These are phyloP conservation scores for Coniferiporia sulphurascens DNA, from an alignment of 1,284 basidiomycete genomes.

Conservation along the genomic window DNA sequence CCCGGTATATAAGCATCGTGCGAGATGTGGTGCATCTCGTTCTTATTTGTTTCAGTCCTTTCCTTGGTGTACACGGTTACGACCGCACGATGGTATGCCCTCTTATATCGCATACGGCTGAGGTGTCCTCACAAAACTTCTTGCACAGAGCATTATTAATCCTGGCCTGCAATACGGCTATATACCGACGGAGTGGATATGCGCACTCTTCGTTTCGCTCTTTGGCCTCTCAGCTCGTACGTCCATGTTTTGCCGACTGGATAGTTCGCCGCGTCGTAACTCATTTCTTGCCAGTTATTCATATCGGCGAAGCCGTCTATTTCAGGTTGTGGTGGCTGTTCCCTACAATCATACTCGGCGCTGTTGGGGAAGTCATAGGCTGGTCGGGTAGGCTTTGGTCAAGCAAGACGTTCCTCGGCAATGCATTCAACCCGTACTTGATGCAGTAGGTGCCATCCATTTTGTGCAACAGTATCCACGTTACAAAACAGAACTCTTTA, in stretches of 20 bases:
- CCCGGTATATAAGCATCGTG: no score
- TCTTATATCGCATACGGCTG: no score
- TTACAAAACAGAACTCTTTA: constrained; percentile 18
- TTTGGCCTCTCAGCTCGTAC: constrained; percentile 13
- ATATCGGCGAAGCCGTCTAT: constrained; percentile 30
- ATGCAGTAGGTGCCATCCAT: constrained; percentile 35
- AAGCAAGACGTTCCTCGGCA: constrained; percentile 22
- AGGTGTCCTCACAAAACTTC: no score
- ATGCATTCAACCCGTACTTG: constrained; percentile 31
- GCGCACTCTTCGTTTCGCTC: constrained; percentile 22
- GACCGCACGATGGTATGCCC: no score
- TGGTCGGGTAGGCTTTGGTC: constrained; percentile 38
- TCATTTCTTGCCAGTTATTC: constrained; percentile 29
- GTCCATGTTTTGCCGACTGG: neutral
- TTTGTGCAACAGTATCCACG: neutral
- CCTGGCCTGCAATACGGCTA: constrained; percentile 21
- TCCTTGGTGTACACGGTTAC: no score
- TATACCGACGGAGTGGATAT: constrained; percentile 29
- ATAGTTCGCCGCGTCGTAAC: neutral
- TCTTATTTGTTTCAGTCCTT: no score
- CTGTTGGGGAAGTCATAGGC: constrained; percentile 35
- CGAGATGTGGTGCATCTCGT: no score
- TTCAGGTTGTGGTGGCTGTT: constrained; percentile 38
- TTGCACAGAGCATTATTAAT: neutral
- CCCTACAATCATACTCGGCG: constrained; percentile 32